phyloP scores from a whole-genome alignment of 768 basidiomycete genomes.

The Xerocomus spinulosus region DNA sequence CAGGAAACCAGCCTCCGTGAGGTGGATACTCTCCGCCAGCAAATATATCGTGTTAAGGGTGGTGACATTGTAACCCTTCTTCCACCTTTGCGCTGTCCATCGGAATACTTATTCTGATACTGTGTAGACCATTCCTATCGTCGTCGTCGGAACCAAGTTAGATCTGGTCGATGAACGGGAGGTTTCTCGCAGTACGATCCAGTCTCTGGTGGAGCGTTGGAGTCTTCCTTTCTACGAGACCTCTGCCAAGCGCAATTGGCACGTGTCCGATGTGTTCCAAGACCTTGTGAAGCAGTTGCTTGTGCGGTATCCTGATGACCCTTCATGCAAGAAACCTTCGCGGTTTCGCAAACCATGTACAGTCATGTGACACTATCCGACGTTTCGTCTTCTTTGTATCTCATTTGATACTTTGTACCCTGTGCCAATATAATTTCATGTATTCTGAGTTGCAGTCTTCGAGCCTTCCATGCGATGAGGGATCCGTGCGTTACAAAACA shows the following conservation, averaged over 20 bases:
- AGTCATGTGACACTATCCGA: slow-evolving; percentile 34
- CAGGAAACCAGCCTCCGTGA: slow-evolving; percentile 79
- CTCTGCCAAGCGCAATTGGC: slow-evolving; percentile 83
- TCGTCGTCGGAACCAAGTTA: slow-evolving; percentile 82
- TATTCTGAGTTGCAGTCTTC: no score
- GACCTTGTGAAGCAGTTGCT: slow-evolving; percentile 76
- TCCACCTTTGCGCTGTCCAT: not conserved
- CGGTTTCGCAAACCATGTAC: slow-evolving; percentile 31
- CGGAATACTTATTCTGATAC: slow-evolving; percentile 4
- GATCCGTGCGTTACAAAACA: slow-evolving; percentile 2
- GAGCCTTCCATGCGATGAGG: no score
- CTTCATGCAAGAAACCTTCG: slow-evolving; percentile 27
- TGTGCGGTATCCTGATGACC: slow-evolving; percentile 51
- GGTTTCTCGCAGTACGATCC: slow-evolving; percentile 60
- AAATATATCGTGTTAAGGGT: slow-evolving; percentile 77
- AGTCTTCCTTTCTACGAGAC: slow-evolving; percentile 79
- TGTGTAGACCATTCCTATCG: slow-evolving; percentile 63
- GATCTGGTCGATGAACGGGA: slow-evolving; percentile 80
- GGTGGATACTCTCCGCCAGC: slow-evolving; percentile 74
- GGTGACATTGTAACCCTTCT: slow-evolving; percentile 48
- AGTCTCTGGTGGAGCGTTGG: slow-evolving; percentile 62
- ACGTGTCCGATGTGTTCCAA: slow-evolving; percentile 73
- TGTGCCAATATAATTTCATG: no score
- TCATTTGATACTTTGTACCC: slow-evolving; percentile 4
- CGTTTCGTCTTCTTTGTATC: slow-evolving; percentile 4